Conservation (phyloP, 139 green algal species). For the Penium margaritaceum region DNA sequence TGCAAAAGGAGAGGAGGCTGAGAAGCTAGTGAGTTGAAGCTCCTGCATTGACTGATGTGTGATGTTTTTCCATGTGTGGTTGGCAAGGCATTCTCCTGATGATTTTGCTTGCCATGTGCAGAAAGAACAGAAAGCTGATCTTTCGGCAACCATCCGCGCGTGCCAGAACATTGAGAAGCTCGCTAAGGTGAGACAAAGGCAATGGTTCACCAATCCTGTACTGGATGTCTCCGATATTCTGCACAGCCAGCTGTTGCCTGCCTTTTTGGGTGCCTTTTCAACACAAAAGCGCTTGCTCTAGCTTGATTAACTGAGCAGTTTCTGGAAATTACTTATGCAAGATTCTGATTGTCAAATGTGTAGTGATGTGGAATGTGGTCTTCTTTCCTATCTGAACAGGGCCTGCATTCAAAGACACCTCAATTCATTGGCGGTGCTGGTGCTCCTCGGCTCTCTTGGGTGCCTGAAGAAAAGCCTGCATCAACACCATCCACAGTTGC, state of each 20-base stretch:
- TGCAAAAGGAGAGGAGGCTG: constrained; percentile 21
- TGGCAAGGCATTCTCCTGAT: background rate
- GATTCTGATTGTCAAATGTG: too few species aligned
- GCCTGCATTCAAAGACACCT: constrained; percentile 1
- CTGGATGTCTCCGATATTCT: background rate
- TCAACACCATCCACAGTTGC: too few species aligned
- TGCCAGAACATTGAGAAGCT: constrained; percentile 29
- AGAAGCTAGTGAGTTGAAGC: constrained; percentile 21
- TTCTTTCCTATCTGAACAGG: background rate
- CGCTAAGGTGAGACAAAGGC: constrained; percentile 8
- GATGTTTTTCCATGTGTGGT: background rate
- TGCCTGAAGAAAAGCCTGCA: background rate
- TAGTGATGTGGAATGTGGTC: background rate
- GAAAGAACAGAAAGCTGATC: constrained; percentile 24
- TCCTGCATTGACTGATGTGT: background rate
- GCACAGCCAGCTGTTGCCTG: background rate
- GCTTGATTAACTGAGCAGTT: background rate
- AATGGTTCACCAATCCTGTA: background rate
- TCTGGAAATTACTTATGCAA: too few species aligned
- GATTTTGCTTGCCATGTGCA: constrained; percentile 4
- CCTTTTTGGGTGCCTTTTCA: background rate
- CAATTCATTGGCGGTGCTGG: background rate
- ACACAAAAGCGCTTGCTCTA: background rate
- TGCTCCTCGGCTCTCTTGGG: background rate
- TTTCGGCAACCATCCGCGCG: background rate